Evolutionary conservation across 2,329 filamentous ascomycete species (phyloP).

Genomic region (Neopestalotiopsis clavispora): DNA sequence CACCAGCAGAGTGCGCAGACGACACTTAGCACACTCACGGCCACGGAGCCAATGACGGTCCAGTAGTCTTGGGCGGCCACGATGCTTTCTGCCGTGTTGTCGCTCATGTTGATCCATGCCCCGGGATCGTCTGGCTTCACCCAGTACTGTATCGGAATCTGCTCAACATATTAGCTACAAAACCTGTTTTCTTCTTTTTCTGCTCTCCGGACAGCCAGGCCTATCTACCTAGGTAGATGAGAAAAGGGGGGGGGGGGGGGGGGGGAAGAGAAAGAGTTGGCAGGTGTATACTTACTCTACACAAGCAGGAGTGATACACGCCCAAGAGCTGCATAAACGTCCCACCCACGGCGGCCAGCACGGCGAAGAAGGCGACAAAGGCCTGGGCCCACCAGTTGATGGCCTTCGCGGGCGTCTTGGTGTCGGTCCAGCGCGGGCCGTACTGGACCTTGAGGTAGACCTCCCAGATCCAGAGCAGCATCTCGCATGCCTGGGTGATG

Average conservation of each 20-base stretch:
- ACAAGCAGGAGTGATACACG: constrained; percentile 34
- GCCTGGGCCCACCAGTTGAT: constrained; percentile 36
- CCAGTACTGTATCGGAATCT: constrained; percentile 24
- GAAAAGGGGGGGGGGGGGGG: no score
- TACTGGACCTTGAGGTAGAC: constrained; percentile 30
- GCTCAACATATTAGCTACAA: not conserved
- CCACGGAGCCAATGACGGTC: constrained; percentile 30
- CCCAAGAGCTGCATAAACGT: constrained; percentile 35
- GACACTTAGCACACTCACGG: constrained; percentile 29
- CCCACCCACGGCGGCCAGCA: constrained; percentile 34
- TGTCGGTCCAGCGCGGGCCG: constrained; percentile 32
- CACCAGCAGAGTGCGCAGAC: constrained; percentile 37
- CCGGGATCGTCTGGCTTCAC: constrained; percentile 18
- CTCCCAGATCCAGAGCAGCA: constrained; percentile 35
- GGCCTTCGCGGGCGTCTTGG: constrained; percentile 29
- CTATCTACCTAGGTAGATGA: not conserved
- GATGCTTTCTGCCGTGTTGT: constrained; percentile 31
- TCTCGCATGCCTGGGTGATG: constrained; percentile 36
- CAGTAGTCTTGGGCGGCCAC: constrained; percentile 32
- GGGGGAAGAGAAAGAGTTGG: not conserved
- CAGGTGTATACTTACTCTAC: constrained; percentile 25
- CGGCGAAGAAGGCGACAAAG: constrained; percentile 34
- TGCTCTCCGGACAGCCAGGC: not conserved
- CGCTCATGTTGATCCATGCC: constrained; percentile 33
- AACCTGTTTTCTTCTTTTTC: not conserved